Conservation (phyloP, 352 stramenopile species). For the Pythium aquatile region DNA sequence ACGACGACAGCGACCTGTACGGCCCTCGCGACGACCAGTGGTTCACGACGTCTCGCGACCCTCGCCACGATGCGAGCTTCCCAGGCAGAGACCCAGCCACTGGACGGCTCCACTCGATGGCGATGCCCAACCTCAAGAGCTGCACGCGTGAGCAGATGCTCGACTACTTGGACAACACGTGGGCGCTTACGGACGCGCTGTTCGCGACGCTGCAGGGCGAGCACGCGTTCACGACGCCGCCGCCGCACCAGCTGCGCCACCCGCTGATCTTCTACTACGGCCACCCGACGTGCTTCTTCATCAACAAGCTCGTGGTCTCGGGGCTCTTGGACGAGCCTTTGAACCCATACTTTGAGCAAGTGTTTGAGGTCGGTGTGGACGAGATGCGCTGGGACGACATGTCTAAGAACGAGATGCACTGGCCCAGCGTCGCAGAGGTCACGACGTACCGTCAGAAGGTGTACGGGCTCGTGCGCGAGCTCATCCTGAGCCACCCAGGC, state of each 20-base stretch:
- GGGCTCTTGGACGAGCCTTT: conserved; percentile 87
- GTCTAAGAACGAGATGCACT: conserved; percentile 95
- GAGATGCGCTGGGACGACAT: conserved; percentile 99
- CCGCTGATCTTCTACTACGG: conserved; percentile 99
- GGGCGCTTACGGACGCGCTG: conserved; percentile 92
- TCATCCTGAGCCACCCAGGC: conserved; percentile 87
- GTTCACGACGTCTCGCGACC: conserved; percentile 69
- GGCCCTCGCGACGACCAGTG: conserved; percentile 63
- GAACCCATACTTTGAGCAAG: conserved; percentile 93
- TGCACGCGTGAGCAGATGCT: conserved; percentile 87
- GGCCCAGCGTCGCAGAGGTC: conserved; percentile 90
- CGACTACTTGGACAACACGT: conserved; percentile 96
- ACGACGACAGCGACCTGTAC: conserved; percentile 57
- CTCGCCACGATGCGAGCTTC: conserved; percentile 53
- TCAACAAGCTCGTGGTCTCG: conserved; percentile 96
- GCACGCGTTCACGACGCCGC: conserved; percentile 88
- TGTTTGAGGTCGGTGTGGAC: conserved; percentile 97
- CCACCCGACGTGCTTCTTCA: conserved; percentile 94
- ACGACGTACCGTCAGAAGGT: conserved; percentile 91
- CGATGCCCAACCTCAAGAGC: conserved; percentile 81
- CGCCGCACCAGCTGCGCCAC: conserved; percentile 93
- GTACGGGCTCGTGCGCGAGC: conserved; percentile 84
- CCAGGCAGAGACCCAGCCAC: conserved; percentile 46
- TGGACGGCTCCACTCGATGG: conserved; percentile 49
- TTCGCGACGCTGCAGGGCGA: conserved; percentile 91